A percentile compares a stretch with the other conserved stretches of the same genome.
phyloP scores from a whole-genome alignment of 1,284 basidiomycete species.

The Albatrellus sp. region DNA sequence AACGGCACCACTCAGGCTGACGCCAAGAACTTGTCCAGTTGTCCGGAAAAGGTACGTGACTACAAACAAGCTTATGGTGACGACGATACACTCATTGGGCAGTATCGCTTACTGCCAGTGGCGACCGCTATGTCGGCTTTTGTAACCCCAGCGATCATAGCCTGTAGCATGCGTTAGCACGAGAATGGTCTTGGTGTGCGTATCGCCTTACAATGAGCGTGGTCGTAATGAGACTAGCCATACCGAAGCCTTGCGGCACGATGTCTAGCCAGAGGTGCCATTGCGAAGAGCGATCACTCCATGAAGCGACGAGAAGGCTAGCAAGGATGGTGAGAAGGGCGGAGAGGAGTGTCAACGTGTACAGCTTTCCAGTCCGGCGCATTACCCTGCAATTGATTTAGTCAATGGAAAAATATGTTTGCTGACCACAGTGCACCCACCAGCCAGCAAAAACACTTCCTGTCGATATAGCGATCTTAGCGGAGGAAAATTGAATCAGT shows the following conservation, averaged over 20 bases:
- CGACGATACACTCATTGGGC: constrained; percentile 3
- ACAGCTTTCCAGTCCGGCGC: constrained; percentile 73
- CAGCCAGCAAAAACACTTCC: constrained; percentile 81
- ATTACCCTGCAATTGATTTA: constrained; percentile 45
- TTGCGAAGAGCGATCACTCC: constrained; percentile 49
- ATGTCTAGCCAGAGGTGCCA: constrained; percentile 69
- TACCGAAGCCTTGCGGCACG: constrained; percentile 71
- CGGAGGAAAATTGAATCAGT: constrained; percentile 9
- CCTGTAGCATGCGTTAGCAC: constrained; percentile 29
- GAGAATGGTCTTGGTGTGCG: neutral
- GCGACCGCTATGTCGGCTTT: constrained; percentile 79
- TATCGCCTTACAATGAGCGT: constrained; percentile 55
- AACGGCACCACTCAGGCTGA: constrained; percentile 72
- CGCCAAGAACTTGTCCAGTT: constrained; percentile 84
- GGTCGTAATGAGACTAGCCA: constrained; percentile 72
- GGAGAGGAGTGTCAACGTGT: constrained; percentile 55
- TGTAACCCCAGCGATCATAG: constrained; percentile 72
- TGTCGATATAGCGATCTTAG: constrained; percentile 57
- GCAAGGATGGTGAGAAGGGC: constrained; percentile 41
- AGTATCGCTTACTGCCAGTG: constrained; percentile 61
- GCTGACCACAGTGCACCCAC: constrained; percentile 25
- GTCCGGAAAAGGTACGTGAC: constrained; percentile 87
- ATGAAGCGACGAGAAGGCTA: constrained; percentile 42
- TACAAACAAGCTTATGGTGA: constrained; percentile 18
- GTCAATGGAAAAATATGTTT: neutral